Conservation (phyloP, 345 rosid genomes). For the Triadica sebifera region DNA sequence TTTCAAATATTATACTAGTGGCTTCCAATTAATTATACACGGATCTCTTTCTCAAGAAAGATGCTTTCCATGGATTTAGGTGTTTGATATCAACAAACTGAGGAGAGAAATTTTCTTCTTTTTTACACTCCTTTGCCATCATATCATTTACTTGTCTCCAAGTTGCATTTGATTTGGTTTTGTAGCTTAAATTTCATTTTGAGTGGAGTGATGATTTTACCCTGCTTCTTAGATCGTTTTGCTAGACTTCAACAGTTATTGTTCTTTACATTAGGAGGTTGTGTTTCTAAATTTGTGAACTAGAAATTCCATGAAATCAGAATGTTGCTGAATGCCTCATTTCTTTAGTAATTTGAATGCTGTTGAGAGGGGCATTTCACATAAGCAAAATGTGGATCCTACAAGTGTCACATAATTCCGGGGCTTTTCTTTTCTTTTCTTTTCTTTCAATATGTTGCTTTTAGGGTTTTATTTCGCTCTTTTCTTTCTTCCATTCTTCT, state of each 20-base stretch:
- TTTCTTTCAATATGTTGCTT: background rate
- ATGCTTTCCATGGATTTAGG: background rate
- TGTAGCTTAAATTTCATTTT: background rate
- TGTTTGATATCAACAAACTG: background rate
- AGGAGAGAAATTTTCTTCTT: background rate
- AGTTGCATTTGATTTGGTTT: background rate
- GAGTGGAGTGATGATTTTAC: background rate
- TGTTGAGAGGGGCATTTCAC: background rate
- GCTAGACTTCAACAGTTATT: background rate
- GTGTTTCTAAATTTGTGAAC: background rate
- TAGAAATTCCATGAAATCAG: background rate
- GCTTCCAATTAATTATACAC: too few species aligned
- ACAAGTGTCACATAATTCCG: background rate
- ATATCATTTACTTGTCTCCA: background rate
- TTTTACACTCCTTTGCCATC: background rate
- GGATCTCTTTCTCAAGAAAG: too few species aligned
- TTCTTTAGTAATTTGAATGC: background rate
- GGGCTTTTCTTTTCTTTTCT: background rate
- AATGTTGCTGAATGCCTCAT: background rate
- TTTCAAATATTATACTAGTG: too few species aligned
- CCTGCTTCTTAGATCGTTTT: background rate
- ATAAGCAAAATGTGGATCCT: background rate
- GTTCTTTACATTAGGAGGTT: background rate
- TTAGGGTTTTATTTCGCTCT: background rate
- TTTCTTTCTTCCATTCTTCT: background rate